phyloP scores from a whole-genome alignment of 306 rosid genomes.

The Rosa chinensis region DNA sequence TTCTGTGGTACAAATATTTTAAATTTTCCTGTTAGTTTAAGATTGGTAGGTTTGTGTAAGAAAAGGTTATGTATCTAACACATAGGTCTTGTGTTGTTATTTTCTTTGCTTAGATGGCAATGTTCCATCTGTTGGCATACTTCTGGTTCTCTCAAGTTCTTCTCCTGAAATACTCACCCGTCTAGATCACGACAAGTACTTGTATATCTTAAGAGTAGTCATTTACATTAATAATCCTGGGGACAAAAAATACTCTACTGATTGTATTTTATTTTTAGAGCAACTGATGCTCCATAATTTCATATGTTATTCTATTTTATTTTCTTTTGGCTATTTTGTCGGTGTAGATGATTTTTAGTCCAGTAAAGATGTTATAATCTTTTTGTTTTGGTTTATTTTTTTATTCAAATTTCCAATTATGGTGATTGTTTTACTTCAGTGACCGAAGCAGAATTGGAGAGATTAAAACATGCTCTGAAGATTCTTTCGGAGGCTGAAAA shows the following conservation, averaged over 20 bases:
- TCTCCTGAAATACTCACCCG: not conserved
- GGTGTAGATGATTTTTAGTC: not conserved
- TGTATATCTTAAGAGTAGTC: not conserved
- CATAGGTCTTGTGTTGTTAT: not conserved
- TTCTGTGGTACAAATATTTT: not conserved
- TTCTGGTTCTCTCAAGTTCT: not conserved
- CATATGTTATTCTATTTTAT: not conserved
- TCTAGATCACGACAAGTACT: not conserved
- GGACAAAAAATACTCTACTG: not conserved
- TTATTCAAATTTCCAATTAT: conserved; percentile 9
- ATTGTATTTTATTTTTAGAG: not conserved
- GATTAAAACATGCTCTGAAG: conserved; percentile 90
- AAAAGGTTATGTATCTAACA: not conserved
- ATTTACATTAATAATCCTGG: not conserved
- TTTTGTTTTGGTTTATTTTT: conserved; percentile 3
- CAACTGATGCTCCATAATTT: not conserved
- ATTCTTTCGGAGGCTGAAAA: conserved; percentile 97
- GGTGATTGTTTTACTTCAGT: conserved; percentile 61
- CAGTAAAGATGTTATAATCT: not conserved
- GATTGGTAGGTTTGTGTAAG: not conserved
- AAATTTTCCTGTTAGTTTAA: not conserved
- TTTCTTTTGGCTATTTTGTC: not conserved
- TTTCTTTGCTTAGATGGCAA: not conserved
- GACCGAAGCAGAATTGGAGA: conserved; percentile 77
- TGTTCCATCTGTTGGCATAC: not conserved